phyloP scores from a whole-genome alignment of 2,329 filamentous ascomycete species.

The Ophiostoma ips region DNA sequence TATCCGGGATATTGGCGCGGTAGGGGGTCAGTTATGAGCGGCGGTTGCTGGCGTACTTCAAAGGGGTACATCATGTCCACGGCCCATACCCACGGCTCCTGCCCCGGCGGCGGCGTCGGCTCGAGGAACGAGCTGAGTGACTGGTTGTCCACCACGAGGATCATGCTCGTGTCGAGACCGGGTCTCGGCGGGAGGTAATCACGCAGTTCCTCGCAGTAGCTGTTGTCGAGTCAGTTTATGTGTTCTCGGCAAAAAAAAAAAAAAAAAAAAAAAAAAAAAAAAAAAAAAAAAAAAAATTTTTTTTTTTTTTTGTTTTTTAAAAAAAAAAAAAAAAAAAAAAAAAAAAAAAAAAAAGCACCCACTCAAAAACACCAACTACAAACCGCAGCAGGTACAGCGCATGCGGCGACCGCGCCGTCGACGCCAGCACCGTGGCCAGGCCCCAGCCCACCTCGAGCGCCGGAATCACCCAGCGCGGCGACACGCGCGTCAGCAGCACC shows the following conservation, averaged over 20 bases:
- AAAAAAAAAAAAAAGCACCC: not conserved
- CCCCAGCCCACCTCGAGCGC: conserved; percentile 16
- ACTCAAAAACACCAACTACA: conserved; percentile 3
- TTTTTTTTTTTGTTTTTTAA: too few species aligned
- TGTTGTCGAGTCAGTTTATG: not conserved
- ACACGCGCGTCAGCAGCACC: conserved; percentile 21
- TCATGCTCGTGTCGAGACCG: not conserved
- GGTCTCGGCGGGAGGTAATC: not conserved
- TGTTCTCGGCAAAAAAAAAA: too few species aligned
- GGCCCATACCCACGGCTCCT: not conserved
- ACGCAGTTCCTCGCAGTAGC: not conserved
- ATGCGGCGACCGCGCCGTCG: not conserved
- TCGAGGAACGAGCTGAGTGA: not conserved
- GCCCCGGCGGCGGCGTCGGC: not conserved
- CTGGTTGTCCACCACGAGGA: not conserved
- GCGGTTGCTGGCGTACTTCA: not conserved
- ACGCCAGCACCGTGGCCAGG: not conserved
- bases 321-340: too few species aligned
- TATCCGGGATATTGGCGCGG: not conserved
- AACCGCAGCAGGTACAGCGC: conserved; percentile 4
- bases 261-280: too few species aligned
- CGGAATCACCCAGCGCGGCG: conserved; percentile 20
- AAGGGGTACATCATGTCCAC: not conserved
- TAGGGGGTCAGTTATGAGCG: not conserved
- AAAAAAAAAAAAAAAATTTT: too few species aligned